phyloP scores from a whole-genome alignment of 768 basidiomycete species.

The Psilocybe azurescens region DNA sequence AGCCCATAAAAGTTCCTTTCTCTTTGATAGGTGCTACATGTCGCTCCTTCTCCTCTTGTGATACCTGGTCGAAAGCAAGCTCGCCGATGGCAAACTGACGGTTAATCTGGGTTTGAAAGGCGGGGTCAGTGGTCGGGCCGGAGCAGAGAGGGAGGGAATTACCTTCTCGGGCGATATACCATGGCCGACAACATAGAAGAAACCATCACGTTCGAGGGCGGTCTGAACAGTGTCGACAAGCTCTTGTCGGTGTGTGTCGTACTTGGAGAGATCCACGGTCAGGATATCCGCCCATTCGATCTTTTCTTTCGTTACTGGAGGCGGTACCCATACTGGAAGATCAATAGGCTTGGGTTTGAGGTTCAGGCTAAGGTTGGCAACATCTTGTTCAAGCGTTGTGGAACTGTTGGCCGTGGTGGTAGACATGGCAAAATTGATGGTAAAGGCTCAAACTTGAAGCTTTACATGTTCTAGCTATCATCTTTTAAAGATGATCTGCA shows the following conservation, averaged over 20 bases:
- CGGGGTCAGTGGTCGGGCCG: background rate
- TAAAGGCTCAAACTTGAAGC: background rate
- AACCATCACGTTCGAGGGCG: conserved; percentile 38
- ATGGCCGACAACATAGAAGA: conserved; percentile 41
- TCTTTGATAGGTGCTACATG: conserved; percentile 37
- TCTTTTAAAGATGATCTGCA: background rate
- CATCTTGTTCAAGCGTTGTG: background rate
- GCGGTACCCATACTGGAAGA: conserved; percentile 29
- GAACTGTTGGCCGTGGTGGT: background rate
- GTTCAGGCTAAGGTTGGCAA: conserved; percentile 2
- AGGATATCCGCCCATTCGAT: conserved; percentile 41
- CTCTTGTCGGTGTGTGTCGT: conserved; percentile 29
- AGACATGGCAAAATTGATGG: background rate
- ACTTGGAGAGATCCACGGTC: conserved; percentile 39
- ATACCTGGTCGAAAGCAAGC: conserved; percentile 34
- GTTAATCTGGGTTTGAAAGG: conserved; percentile 24
- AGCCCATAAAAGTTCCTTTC: conserved; percentile 38
- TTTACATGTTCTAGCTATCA: background rate
- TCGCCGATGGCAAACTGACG: conserved; percentile 37
- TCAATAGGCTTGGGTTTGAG: background rate
- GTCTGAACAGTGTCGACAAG: conserved; percentile 33
- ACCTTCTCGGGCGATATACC: conserved; percentile 32
- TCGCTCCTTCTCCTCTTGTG: conserved; percentile 35
- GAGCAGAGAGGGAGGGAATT: background rate
- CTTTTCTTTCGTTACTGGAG: conserved; percentile 26